A percentile compares a stretch with the other conserved stretches of the same genome.
Conservation (phyloP, 345 rosid species). For the Melaleuca quinquenervia region DNA sequence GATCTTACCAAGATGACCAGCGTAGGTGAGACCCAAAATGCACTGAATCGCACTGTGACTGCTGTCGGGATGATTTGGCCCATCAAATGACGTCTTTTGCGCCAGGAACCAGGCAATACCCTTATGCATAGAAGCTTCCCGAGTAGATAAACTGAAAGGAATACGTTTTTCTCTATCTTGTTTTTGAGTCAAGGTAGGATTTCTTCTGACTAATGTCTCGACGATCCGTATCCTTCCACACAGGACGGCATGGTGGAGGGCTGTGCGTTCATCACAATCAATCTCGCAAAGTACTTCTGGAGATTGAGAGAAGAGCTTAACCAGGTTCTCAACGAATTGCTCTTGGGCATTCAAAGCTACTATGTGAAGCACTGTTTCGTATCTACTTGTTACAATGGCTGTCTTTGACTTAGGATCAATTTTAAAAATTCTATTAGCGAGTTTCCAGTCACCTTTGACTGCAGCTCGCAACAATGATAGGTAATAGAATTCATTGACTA, state of each 20-base stretch:
- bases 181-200: not conserved
- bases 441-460: not conserved
- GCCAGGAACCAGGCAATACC: not conserved
- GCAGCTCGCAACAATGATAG: not conserved
- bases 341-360: not conserved
- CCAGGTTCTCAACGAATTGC: not conserved
- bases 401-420: not conserved
- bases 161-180: not conserved
- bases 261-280: not conserved
- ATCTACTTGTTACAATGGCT: not conserved
- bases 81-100: not conserved
- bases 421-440: fast-evolving
- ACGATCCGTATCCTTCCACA: not conserved
- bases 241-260: not conserved
- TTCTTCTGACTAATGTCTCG: not conserved
- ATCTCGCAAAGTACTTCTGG: too few species aligned
- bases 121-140: not conserved
- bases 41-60: not conserved
- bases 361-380: not conserved
- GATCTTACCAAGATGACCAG: not conserved
- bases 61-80: not conserved
- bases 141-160: not conserved
- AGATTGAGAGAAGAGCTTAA: too few species aligned
- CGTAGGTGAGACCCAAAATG: not conserved
- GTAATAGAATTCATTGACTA: not conserved